phyloP scores from a whole-genome alignment of 2,329 filamentous ascomycete species.

The Nannizziopsis arthrosporioides region DNA sequence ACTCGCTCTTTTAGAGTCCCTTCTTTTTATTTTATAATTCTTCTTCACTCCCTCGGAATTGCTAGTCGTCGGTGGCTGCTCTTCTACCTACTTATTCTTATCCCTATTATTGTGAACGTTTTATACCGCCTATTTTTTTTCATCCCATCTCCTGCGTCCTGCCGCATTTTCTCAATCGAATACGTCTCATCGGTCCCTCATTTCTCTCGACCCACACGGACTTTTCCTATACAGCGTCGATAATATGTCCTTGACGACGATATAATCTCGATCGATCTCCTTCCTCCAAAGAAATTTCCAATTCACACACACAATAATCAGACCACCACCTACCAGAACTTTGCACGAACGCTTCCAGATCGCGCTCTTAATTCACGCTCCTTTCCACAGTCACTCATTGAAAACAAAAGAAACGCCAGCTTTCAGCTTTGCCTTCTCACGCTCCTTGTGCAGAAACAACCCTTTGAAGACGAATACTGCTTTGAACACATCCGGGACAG shows the following conservation, averaged over 20 bases:
- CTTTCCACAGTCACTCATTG: constrained; percentile 8
- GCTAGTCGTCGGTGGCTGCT: constrained; percentile 9
- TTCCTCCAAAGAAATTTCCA: background rate
- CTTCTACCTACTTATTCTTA: constrained; percentile 8
- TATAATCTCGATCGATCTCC: background rate
- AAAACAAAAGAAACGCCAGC: too few species aligned
- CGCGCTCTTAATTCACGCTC: background rate
- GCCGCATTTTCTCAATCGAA: constrained; percentile 3
- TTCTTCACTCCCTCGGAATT: constrained; percentile 4
- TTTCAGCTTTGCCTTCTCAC: constrained; percentile 3
- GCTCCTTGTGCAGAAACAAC: constrained; percentile 4
- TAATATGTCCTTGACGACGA: constrained; percentile 5
- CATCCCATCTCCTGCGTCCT: constrained; percentile 3
- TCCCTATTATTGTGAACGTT: background rate
- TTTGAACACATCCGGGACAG: background rate
- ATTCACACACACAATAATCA: background rate
- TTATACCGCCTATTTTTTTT: background rate
- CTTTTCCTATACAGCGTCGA: constrained; percentile 4
- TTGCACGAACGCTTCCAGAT: background rate
- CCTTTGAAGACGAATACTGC: background rate
- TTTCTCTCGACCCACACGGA: constrained; percentile 3
- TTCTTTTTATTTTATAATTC: constrained; percentile 19
- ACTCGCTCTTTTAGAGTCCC: constrained; percentile 20
- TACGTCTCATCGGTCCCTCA: constrained; percentile 4
- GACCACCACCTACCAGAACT: background rate